Evolutionary conservation across 2,329 filamentous ascomycete genomes (phyloP), one percentile per base, ranked within the genome.

Genomic region (Lachnellula subtilissima): DNA sequence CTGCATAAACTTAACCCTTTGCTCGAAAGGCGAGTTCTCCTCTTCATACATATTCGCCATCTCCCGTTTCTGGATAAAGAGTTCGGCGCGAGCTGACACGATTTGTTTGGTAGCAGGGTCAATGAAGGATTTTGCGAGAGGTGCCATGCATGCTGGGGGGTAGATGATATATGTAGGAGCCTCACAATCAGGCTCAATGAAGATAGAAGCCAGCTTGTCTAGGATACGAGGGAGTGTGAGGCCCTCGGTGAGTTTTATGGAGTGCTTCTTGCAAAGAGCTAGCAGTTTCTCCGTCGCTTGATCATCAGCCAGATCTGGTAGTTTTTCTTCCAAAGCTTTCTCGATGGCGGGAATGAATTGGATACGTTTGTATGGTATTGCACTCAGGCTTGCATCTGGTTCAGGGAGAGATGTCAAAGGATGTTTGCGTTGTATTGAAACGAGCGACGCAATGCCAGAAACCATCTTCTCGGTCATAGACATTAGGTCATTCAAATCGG

Each of bases 1-100:
- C 60, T 80, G 79, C 48, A 84, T 73, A 61, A 99, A 91, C 72
- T 99, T 99, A 54, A 82, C 78, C 47, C 89, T 81, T 74, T 99
- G 94, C 65, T 87, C 88, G 53, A 88, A 85, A 0, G 94, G 94
- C 51, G 90, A 89, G 72, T 99, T 99, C 71, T 99, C 94, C 73
- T 99, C 94, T 71, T 99, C 94, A 72, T 99, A 99, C 76, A 93
- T 95, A 72, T 99, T 99, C 58, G 93, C 90, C 35, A 96, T 80
- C 70, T 99, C 94, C 53, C 84, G 83, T 42, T 87, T 85, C 50
- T 83, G 75, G 60, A 95, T 83, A 73, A 96, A 96, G 22, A 96
- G 81, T 73, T 97, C 92, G 0, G 88, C 89, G 5, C 92, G 86
- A 0, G 90, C 89, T 1, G 91, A 87, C 1, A 96, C 84, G 8